These are phyloP conservation scores for Saprolegnia diclina DNA, from an alignment of 352 stramenopile species.

Conservation along the genomic window DNA sequence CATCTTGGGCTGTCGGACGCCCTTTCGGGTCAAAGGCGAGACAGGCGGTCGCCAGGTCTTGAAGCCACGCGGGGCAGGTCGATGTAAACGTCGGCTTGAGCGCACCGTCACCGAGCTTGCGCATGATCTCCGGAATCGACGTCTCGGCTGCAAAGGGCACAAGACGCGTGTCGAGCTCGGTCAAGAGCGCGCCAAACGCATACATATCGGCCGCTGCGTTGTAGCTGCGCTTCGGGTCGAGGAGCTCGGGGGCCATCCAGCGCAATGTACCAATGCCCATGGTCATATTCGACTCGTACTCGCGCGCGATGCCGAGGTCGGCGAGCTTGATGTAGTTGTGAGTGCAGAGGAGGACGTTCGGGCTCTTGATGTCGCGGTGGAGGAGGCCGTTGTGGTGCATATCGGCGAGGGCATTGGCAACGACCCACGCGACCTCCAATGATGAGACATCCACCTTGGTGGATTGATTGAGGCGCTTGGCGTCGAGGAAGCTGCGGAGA, in stretches of 20 bases:
- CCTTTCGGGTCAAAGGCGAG: background rate
- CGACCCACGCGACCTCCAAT: background rate
- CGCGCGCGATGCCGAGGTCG: background rate
- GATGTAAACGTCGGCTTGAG: background rate
- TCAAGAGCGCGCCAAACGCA: slow-evolving; percentile 18
- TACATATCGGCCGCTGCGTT: slow-evolving; percentile 19
- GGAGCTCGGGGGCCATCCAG: slow-evolving; percentile 13
- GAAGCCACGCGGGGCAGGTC: background rate
- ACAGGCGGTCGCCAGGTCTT: background rate
- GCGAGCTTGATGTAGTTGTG: background rate
- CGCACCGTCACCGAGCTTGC: background rate
- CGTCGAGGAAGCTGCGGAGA: background rate
- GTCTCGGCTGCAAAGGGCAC: background rate
- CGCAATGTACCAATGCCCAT: background rate
- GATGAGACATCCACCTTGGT: background rate
- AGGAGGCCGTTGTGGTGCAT: background rate
- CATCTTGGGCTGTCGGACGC: background rate
- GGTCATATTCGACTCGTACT: slow-evolving; percentile 8
- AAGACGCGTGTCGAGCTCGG: slow-evolving; percentile 7
- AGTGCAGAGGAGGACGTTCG: slow-evolving; percentile 2
- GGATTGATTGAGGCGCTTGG: background rate
- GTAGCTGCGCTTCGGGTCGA: background rate
- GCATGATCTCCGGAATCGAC: background rate
- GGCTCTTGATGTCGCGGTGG: slow-evolving; percentile 21
- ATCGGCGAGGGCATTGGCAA: background rate